Evolutionary conservation across 805 yeast genomes (phyloP).

Genomic region (Scheffersomyces coipomensis): DNA sequence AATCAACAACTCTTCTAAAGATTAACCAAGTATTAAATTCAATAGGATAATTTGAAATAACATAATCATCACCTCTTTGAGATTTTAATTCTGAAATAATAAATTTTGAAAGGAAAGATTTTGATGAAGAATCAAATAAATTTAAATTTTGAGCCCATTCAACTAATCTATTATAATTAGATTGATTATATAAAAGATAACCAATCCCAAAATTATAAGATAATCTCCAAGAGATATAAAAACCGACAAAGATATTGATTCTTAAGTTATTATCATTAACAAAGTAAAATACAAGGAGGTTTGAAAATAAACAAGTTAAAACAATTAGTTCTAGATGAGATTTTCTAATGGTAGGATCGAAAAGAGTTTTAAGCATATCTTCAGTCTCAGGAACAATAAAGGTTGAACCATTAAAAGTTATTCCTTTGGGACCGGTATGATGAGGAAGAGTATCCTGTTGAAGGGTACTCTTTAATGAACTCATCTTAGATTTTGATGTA

Average conservation of each 20-base stretch:
- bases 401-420: slow-evolving; percentile 43
- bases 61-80: slow-evolving; percentile 37
- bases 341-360: slow-evolving; percentile 73
- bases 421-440: slow-evolving; percentile 33
- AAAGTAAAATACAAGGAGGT: slow-evolving; percentile 28
- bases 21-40: slow-evolving; percentile 84
- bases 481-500: neutral
- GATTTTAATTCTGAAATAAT: slow-evolving; percentile 29
- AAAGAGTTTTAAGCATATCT: slow-evolving; percentile 79
- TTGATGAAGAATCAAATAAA: slow-evolving; percentile 22
- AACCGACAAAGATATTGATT: slow-evolving; percentile 43
- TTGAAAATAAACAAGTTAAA: slow-evolving; percentile 35
- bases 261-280: slow-evolving; percentile 21
- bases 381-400: slow-evolving; percentile 63
- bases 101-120: slow-evolving; percentile 37
- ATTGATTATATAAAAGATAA: slow-evolving; percentile 60
- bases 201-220: slow-evolving; percentile 84
- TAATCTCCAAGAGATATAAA: slow-evolving; percentile 73
- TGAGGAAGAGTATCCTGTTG: neutral
- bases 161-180: slow-evolving; percentile 54
- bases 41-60: slow-evolving; percentile 45
- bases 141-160: slow-evolving; percentile 43
- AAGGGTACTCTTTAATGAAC: neutral
- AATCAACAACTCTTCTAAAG: slow-evolving; percentile 75
- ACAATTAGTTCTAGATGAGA: slow-evolving; percentile 65